These are phyloP conservation scores for Selaginella moellendorffii DNA, from an alignment of 75 land plant genomes.

Conservation along the genomic window DNA sequence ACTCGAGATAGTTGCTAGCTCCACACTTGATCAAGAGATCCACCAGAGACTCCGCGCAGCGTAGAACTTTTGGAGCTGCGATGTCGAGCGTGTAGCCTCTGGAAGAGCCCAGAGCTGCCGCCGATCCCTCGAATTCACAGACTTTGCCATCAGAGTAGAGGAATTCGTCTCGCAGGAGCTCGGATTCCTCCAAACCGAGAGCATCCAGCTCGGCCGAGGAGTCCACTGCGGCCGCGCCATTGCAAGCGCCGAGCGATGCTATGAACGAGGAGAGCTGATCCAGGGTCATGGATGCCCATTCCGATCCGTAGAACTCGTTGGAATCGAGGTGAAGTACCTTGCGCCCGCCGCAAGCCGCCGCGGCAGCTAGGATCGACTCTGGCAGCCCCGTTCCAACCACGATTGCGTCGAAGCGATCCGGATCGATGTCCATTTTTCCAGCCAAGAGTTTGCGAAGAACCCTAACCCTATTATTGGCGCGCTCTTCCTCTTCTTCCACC, in stretches of 20 bases:
- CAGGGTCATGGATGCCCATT: constrained; percentile 59
- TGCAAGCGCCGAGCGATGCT: not conserved
- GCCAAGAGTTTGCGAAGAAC: constrained; percentile 3
- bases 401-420: constrained; percentile 59
- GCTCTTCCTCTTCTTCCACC: no score
- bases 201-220: no score
- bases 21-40: constrained; percentile 48
- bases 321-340: constrained; percentile 74
- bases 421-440: constrained; percentile 37
- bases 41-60: constrained; percentile 49
- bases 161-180: not conserved
- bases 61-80: constrained; percentile 49
- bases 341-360: constrained; percentile 51
- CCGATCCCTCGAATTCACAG: constrained; percentile 18
- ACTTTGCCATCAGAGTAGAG: not conserved
- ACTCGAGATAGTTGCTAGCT: constrained; percentile 56
- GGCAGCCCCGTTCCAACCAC: constrained; percentile 75
- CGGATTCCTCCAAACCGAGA: not conserved
- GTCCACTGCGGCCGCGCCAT: not conserved
- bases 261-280: not conserved
- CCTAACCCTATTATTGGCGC: not conserved
- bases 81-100: constrained; percentile 46
- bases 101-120: constrained; percentile 24
- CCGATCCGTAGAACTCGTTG: constrained; percentile 57
- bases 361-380: constrained; percentile 66